Base-by-base conservation (phyloP, 2,329 filamentous ascomycete genomes). In the Colletotrichum sp. region DNA sequence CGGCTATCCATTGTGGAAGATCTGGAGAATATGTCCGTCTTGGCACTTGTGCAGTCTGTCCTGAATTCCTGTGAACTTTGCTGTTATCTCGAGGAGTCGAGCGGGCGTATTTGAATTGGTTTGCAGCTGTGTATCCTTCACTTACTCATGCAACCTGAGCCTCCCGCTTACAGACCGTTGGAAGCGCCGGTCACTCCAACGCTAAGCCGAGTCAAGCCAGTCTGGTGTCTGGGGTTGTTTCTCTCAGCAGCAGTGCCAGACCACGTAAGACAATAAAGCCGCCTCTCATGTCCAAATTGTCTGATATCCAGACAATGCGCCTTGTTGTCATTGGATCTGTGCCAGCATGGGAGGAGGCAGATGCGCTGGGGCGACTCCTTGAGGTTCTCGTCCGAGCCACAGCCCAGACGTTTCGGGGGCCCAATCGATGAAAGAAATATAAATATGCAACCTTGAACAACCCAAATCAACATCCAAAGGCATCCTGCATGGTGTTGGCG, bases 211-310 rank as follows among this genome's bases (percentile, higher is more conserved):
- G 44, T 52, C 44, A 52, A 52, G 44, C 44, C n/a, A 52, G 44
- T 13, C n/a, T n/a, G n/a, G n/a, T n/a, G 12, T 49, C 39, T 49
- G n/a, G 44, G 11, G 12, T 22, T 52, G 3, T 8, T n/a, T 13
- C 44, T 22, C 11, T 22, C n/a, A 3, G 11, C n/a, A 7, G 22
- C 44, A 25, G 44, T n/a, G 44, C 12, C 44, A 52, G n/a, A 22
- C 44, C 39, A 11, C 5, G 9, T n/a, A 44, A 44, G 39, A 44
- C 2, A 19, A 5, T n/a, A 6, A 52, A 52, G 12, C n/a, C 22
- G n/a, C n/a, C 6, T 13, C 12, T 25, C 11, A 12, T 13, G n/a
- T 1, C 8, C 44, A 25, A 22, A 1, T 1, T 11, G 4, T 22
- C 22, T 2, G 1, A 13, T 3, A 2, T 7, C 44, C 19, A 22